Conservation (phyloP, 139 green algal genomes). For the Pleodorina starrii region DNA sequence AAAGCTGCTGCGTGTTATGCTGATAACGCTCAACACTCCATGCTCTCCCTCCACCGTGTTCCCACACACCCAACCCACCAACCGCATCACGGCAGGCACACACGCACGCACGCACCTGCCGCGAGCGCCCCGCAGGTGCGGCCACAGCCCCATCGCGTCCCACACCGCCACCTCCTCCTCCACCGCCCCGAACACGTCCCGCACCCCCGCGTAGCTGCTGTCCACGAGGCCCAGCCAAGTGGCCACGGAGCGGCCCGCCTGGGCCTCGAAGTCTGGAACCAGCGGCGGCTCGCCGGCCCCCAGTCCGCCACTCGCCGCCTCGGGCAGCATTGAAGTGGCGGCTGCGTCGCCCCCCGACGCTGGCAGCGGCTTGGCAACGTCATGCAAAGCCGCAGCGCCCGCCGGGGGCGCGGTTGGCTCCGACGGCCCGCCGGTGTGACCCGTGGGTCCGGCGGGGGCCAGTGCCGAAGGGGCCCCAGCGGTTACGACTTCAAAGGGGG, state of each 20-base stretch:
- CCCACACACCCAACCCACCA: not conserved
- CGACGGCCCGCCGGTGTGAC: not conserved
- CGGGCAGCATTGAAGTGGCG: too few species aligned
- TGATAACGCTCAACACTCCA: too few species aligned
- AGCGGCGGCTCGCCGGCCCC: too few species aligned
- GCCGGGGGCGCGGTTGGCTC: not conserved
- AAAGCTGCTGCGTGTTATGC: too few species aligned
- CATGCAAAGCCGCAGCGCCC: too few species aligned
- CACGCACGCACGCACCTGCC: conserved; percentile 19
- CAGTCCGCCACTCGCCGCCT: too few species aligned
- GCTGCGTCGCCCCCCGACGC: too few species aligned
- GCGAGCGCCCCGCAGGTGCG: not conserved
- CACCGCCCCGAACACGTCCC: conserved; percentile 24
- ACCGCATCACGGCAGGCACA: too few species aligned
- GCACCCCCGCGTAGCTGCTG: conserved; percentile 23
- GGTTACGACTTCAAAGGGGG: not conserved
- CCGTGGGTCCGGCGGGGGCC: not conserved
- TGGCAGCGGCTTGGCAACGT: too few species aligned
- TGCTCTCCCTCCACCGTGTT: too few species aligned
- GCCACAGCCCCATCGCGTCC: conserved; percentile 45
- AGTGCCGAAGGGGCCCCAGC: too few species aligned
- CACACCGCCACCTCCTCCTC: conserved; percentile 24
- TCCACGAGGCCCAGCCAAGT: conserved; percentile 46
- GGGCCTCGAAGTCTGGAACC: conserved; percentile 34
- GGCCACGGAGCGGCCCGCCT: conserved; percentile 15